Evolutionary conservation across 1,284 basidiomycete species (phyloP), one percentile per base, ranked within the genome.

Genomic region (Tilletia walkeri): DNA sequence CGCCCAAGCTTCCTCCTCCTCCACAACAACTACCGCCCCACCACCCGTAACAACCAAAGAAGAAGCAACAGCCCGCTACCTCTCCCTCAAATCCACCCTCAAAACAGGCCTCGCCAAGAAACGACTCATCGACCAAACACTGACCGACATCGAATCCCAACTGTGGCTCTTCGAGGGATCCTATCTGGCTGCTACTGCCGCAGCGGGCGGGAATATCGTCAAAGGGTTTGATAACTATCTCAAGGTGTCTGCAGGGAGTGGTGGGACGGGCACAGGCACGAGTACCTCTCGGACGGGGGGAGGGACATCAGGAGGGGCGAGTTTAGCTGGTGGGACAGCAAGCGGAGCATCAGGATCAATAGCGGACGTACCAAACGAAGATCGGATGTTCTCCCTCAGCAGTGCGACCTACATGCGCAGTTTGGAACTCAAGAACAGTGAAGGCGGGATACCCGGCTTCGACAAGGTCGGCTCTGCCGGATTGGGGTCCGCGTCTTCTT

Each of bases 131-230:
- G 81, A 83, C 67, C 75, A 75, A 9, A 73, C 75, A 0, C 72
- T 83, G 39, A 75, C 79, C 24, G 81, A 83, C 66, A 74, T 83
- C 61, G 81, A 83, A 63, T 80, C 80, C 6, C 81, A 83, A 39
- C 81, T 83, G 65, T 83, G 79, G 70, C 76, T 82, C 16, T 83
- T 80, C 45, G 81, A 83, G 66, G 81, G 80, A 16, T 81, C 80
- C 12, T 83, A 83, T 47, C 76, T 83, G 30, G 70, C 75, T 67
- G 73, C 72, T 38, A 83, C 81, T 2, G 70, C 80, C 2, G 67
- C 76, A 0, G 80, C 79, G 16, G 81, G 81, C n/a, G 81, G 81
- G 7, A 83, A 83, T 66, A 81, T 83, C n/a, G 78, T 82, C 41
- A 82, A 82, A 65, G 81, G 81, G 0, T 83, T 82, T 56, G 81